phyloP scores from a whole-genome alignment of 1,284 basidiomycete genomes.

The Porodaedalea pini region DNA sequence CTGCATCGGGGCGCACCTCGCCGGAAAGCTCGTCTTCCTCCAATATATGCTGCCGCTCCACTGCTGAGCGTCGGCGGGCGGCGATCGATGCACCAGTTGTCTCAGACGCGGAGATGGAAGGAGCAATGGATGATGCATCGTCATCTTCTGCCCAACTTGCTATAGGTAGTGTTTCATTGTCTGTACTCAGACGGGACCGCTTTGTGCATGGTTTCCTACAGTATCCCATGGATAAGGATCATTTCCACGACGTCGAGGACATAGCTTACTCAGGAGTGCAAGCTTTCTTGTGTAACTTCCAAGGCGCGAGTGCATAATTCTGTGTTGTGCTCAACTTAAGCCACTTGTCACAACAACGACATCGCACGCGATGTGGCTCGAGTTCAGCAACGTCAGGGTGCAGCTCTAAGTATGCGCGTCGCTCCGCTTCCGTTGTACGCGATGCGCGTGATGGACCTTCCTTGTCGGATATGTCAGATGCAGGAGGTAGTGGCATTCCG shows the following conservation, averaged over 20 bases:
- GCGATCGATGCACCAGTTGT: not conserved
- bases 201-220: conserved; percentile 9
- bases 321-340: conserved; percentile 18
- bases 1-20: conserved; percentile 17
- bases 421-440: conserved; percentile 21
- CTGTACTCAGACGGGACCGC: not conserved
- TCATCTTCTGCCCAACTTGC: conserved; percentile 12
- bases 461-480: conserved; percentile 12
- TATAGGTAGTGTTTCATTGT: not conserved
- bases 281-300: conserved; percentile 17
- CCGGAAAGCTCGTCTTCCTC: conserved; percentile 15
- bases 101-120: conserved; percentile 14
- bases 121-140: conserved; percentile 18
- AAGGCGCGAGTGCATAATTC: conserved; percentile 16
- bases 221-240: not conserved
- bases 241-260: not conserved
- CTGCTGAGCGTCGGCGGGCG: not conserved
- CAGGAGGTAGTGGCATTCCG: not conserved
- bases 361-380: conserved; percentile 20
- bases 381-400: conserved; percentile 20
- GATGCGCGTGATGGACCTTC: not conserved
- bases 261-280: conserved; percentile 10
- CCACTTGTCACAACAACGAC: conserved; percentile 18
- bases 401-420: conserved; percentile 18
- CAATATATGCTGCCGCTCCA: conserved; percentile 11